Base-by-base conservation (phyloP, 2,329 filamentous ascomycete genomes). In the Clarireedia hainanense region DNA sequence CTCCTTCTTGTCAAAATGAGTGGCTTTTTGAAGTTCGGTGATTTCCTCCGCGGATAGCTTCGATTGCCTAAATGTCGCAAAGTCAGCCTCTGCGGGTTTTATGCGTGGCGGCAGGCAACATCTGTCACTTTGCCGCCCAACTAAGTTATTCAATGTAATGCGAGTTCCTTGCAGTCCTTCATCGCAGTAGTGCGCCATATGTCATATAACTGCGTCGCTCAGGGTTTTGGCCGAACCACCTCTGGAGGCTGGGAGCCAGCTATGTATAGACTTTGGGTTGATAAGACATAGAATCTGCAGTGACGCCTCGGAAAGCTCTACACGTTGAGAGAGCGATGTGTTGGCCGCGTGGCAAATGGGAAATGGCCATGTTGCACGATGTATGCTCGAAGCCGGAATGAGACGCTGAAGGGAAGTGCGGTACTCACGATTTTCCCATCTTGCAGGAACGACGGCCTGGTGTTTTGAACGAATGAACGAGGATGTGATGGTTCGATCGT, bases 1-100 rank as follows among this genome's bases (percentile, higher is more conserved):
- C 75, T 99, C 94, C 79, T 97, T 97, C 85, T 96, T 96, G 75
- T 99, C 94, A 70, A 99, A 99, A 74, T 97, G 91, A 62, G 94
- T 99, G 59, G 91, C 91, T 78, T 90, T 94, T 72, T 97, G 91
- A 65, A 99, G 84, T 74, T 99, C 94, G 64, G 82, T 83, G 70
- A 99, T 88, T 80, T 99, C 91, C 74, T 96, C 88, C 72, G 94
- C 89, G 57, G 91, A 96, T 71, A 99, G 87, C 79, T 97, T 99
- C 67, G 92, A 97, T 80, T 97, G 94, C 76, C 94, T 99, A 70
- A 27, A 36, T 30, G 12, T 14, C 14, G 30, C 4, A 39, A 47
- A 24, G 50, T 53, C 17, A 53, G 55, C 50, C 43, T 57, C 40
- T 24, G 42, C 43, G 17, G 37, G 24, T 26, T 26, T 23, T 26